Conservation (phyloP, 2,329 filamentous ascomycete genomes). For the Penicillium sp. region DNA sequence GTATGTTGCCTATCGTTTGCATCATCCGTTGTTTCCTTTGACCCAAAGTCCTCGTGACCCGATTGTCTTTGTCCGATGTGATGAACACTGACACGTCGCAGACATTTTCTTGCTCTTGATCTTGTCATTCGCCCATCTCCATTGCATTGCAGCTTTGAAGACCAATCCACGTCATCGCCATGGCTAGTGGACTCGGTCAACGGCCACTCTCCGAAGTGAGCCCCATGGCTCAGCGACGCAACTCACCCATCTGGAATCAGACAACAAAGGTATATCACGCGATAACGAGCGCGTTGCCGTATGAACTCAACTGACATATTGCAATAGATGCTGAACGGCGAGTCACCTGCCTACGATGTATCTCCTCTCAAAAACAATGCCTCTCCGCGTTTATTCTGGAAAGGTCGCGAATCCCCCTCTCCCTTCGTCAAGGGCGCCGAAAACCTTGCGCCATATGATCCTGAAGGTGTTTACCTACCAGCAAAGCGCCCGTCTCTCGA, state of each 20-base stretch:
- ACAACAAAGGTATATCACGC: constrained; percentile 65
- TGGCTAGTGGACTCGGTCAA: constrained; percentile 63
- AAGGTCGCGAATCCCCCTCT: constrained; percentile 72
- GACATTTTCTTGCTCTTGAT: constrained; percentile 17
- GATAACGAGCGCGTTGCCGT: not conserved
- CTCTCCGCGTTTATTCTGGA: constrained; percentile 91
- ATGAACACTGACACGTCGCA: constrained; percentile 24
- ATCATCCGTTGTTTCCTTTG: not conserved
- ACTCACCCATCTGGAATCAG: constrained; percentile 91
- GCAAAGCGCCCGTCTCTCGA: constrained; percentile 90
- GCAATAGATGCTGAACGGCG: constrained; percentile 72
- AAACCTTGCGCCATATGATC: constrained; percentile 67
- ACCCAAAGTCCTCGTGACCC: not conserved
- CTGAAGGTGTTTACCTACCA: constrained; percentile 70
- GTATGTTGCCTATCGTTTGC: constrained; percentile 26
- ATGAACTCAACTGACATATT: constrained; percentile 30
- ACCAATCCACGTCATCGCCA: constrained; percentile 64
- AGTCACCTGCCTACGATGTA: constrained; percentile 84
- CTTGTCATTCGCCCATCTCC: constrained; percentile 8
- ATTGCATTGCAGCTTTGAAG: constrained; percentile 27
- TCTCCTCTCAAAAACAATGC: constrained; percentile 70
- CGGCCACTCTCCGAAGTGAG: constrained; percentile 89
- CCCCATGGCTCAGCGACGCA: constrained; percentile 81
- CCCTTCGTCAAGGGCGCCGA: constrained; percentile 70
- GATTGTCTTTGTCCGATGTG: not conserved